These are phyloP conservation scores for Erodium maritimum DNA, from an alignment of 345 rosid species.

Conservation along the genomic window DNA sequence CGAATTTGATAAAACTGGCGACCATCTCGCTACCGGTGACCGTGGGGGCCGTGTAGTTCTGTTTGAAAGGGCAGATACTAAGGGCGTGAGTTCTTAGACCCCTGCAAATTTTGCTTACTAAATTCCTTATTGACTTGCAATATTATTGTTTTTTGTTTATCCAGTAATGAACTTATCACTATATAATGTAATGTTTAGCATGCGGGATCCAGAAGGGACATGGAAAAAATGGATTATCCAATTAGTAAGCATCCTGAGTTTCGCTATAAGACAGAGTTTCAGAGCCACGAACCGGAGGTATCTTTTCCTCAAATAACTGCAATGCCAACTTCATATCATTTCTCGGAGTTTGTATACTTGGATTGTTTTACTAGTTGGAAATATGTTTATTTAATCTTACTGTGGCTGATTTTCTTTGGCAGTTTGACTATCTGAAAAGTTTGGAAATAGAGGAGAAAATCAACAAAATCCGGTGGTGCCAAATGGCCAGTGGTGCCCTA, in stretches of 20 bases:
- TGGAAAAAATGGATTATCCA: slow-evolving; percentile 58
- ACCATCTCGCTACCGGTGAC: slow-evolving; percentile 99
- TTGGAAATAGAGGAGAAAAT: slow-evolving; percentile 99
- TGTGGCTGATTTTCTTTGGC: slow-evolving; percentile 16
- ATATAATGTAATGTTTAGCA: slow-evolving; percentile 32
- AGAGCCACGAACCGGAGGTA: slow-evolving; percentile 99
- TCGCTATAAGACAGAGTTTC: slow-evolving; percentile 97
- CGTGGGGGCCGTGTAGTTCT: slow-evolving; percentile 99
- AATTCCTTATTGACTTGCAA: background rate
- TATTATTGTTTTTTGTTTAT: slow-evolving; percentile 1
- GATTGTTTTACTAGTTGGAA: too few relatives aligned
- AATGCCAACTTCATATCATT: too few relatives aligned
- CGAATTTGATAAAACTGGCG: slow-evolving; percentile 91
- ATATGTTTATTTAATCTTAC: background rate
- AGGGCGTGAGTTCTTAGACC: slow-evolving; percentile 42
- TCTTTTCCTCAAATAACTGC: slow-evolving; percentile 1
- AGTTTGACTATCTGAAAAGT: slow-evolving; percentile 99
- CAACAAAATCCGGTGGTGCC: slow-evolving; percentile 99
- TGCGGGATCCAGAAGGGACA: slow-evolving; percentile 68
- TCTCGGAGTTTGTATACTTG: too few relatives aligned
- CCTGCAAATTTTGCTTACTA: slow-evolving; percentile 7
- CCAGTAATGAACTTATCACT: background rate
- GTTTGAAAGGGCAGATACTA: slow-evolving; percentile 82
- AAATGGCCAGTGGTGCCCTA: slow-evolving; percentile 73
- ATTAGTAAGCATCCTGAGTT: slow-evolving; percentile 84